Base-by-base conservation (phyloP, 345 rosid species). In the Stellera chamaejasme region DNA sequence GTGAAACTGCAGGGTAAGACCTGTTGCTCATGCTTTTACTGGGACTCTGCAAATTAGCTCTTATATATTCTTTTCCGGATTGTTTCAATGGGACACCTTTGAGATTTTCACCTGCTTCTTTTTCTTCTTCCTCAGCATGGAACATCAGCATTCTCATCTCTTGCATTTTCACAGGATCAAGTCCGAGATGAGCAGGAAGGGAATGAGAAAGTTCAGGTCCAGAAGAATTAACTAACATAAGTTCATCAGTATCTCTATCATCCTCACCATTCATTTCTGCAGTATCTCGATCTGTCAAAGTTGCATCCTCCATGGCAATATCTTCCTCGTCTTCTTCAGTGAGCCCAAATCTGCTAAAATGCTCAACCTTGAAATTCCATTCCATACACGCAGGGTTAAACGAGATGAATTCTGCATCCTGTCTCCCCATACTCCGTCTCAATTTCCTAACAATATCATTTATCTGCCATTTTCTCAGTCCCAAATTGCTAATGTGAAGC, bases 91-190 rank as follows among this genome's bases (percentile, higher is more conserved):
- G 60, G 48, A 67, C 46, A 60, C 70, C 77, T 66, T 48, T 63
- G 39, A 60, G 60, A 63, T 75, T 76, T 55, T 72, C 90, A 58
- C 64, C 50, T n/a, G n/a, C n/a, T 63, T 67, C 85, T 14, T 75
- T 85, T 66, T 76, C 66, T 66, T 76, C 66, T 65, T 84, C 86
- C 52, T 77, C 87, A 56, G 27, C 36, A 62, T 86, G 92, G 69
- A 89, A 93, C 97, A 93, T 83, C 69, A 90, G 52, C 94, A 81
- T 84, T 74, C 89, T 87, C 96, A 89, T 83, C 69, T 93, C 97
- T 59, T 71, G 78, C 96, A 93, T 83, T 66, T 77, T 89, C 58
- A 60, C 69, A 2, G 90, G 97, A 66, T 93, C 95, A 69, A 93
- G 96, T 54, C 99, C 84, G 41, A 93, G 84, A 83, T 87, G 92